These are phyloP conservation scores for Zea mays DNA, from an alignment of 176 grass and related monocot species.

Conservation along the genomic window Zm-B73-REFERENCE-NAM-5.0 NC_050101.1:85597001-85597500, in stretches of 20 bases:
- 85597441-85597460: too few species aligned
- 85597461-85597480: slow-evolving; percentile 14
- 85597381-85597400: too few species aligned
- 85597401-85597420: too few species aligned
- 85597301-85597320: too few species aligned
- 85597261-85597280: neutral
- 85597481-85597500: slow-evolving; percentile 30
- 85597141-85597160: neutral
- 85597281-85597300: too few species aligned
- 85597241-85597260: neutral
- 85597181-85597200: neutral
- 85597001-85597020: neutral
- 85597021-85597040: neutral
- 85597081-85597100: too few species aligned
- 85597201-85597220: neutral
- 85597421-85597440: too few species aligned
- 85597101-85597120: too few species aligned
- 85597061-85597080: neutral
- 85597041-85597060: neutral
- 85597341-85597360: too few species aligned
- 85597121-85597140: too few species aligned
- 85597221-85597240: neutral
- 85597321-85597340: too few species aligned
- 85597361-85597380: too few species aligned
- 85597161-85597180: neutral